Percentiles rank a stretch among this genome's conserved stretches.
phyloP scores from a whole-genome alignment of 306 rosid genomes.

The Vachellia collinsii region DNA sequence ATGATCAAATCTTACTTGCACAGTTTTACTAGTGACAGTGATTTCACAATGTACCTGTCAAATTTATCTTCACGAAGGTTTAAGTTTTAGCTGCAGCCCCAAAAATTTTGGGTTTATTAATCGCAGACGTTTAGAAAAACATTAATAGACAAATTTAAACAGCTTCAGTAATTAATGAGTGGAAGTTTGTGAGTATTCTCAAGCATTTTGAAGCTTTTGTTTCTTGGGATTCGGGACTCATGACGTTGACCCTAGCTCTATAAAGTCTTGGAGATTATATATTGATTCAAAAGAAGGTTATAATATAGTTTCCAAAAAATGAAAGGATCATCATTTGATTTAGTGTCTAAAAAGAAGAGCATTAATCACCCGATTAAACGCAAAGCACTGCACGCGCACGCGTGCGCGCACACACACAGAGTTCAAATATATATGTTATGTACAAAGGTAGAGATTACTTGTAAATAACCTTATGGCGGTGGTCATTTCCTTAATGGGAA shows the following conservation, averaged over 20 bases:
- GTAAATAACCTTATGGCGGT: slow-evolving; percentile 19
- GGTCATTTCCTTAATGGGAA: slow-evolving; percentile 6
- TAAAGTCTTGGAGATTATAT: background rate
- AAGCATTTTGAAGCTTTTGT: background rate
- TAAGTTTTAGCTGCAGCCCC: background rate
- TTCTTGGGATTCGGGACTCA: background rate
- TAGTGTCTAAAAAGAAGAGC: background rate
- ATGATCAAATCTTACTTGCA: background rate
- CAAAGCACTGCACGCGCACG: background rate
- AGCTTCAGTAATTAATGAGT: background rate
- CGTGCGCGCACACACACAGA: no score
- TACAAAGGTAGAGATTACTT: background rate
- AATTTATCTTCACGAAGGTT: background rate
- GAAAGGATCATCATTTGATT: background rate
- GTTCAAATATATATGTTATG: background rate
- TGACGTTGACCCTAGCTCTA: background rate
- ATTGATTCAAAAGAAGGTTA: background rate
- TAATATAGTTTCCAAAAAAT: background rate
- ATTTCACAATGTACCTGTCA: background rate
- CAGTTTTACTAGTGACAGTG: background rate
- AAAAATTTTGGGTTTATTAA: background rate
- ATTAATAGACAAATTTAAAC: background rate
- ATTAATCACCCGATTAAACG: background rate
- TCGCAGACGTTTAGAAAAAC: no score
- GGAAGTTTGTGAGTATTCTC: background rate